Base-by-base conservation (phyloP, 2,329 filamentous ascomycete genomes). In the Stagonosporopsis tanaceti region DNA sequence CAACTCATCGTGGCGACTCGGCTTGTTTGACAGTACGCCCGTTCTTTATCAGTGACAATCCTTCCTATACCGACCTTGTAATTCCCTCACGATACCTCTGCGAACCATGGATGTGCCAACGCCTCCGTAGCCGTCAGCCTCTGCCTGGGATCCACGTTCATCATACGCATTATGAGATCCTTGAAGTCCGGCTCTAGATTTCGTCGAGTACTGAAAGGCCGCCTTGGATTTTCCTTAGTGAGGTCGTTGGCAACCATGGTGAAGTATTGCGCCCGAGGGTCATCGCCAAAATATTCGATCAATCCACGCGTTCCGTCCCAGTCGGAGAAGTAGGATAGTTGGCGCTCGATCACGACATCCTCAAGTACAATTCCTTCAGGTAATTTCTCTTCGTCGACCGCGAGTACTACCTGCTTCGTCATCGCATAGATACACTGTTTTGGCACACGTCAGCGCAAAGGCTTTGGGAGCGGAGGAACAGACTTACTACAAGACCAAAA, bases 261-360 rank as follows among this genome's bases (percentile, higher is more conserved):
- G 34, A 64, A 52, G 22, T 77, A 68, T 32, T 75, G 54, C 28
- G 68, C 66, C 74, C 75, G 81, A 17, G 76, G 77, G 59, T 2
- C 28, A 25, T 38, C 45, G 8, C 24, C 32, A 15, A n/a, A 38
- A 22, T 47, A 38, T 1, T 47, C 15, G 24, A 47, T 12, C 22
- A 47, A 22, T 20, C 45, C 45, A 7, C 30, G 15, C 14, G 39
- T 12, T 37, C 76, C 74, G 4, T 80, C 67, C 67, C 71, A 68
- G 59, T 82, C 76, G 39, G 75, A 76, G 65, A 83, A 83, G 62
- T 79, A 80, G 3, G 80, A 83, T 14, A 82, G 74, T 60, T 82
- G 80, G 22, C 78, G 77, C 59, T 79, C 75, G 37, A 82, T 65
- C 2, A 47, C 24, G 6, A 24, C 22, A 30, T 27, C 34, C 11